phyloP scores from a whole-genome alignment of 192 early-diverging fungal genomes.

The Mortierella hygrophila region DNA sequence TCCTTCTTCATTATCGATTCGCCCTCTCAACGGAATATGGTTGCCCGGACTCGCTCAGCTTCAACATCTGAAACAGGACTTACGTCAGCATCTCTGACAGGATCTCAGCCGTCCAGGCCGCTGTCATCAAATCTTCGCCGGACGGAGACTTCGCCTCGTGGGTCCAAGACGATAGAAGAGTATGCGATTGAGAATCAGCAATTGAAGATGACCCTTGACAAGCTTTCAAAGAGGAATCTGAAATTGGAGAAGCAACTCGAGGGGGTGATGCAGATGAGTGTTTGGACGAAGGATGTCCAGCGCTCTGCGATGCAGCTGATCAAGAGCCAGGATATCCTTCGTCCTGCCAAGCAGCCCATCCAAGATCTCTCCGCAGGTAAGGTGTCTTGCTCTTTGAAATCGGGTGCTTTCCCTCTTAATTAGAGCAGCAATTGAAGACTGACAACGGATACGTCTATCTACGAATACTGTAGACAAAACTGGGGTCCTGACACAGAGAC shows the following conservation, averaged over 20 bases:
- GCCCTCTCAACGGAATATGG: slow-evolving; percentile 2
- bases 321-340: slow-evolving; percentile 50
- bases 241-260: slow-evolving; percentile 49
- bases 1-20: slow-evolving; percentile 64
- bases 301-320: slow-evolving; percentile 50
- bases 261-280: slow-evolving; percentile 54
- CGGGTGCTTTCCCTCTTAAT: not conserved
- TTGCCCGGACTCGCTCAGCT: slow-evolving; percentile 7
- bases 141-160: slow-evolving; percentile 1
- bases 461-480: slow-evolving; percentile 4
- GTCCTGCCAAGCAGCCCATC: slow-evolving; percentile 46
- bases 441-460: not conserved
- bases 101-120: not conserved
- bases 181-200: slow-evolving; percentile 75
- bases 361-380: slow-evolving; percentile 39
- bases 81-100: not conserved
- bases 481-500: not conserved
- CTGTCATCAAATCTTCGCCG: not conserved
- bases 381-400: not conserved
- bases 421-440: not conserved
- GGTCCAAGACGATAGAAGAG: slow-evolving; percentile 72
- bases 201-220: slow-evolving; percentile 72
- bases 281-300: slow-evolving; percentile 50
- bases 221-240: slow-evolving; percentile 62
- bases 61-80: slow-evolving; percentile 13